These are phyloP conservation scores for Leishmania aethiopica DNA, from an alignment of 208 protist species.

Conservation along the genomic window DNA sequence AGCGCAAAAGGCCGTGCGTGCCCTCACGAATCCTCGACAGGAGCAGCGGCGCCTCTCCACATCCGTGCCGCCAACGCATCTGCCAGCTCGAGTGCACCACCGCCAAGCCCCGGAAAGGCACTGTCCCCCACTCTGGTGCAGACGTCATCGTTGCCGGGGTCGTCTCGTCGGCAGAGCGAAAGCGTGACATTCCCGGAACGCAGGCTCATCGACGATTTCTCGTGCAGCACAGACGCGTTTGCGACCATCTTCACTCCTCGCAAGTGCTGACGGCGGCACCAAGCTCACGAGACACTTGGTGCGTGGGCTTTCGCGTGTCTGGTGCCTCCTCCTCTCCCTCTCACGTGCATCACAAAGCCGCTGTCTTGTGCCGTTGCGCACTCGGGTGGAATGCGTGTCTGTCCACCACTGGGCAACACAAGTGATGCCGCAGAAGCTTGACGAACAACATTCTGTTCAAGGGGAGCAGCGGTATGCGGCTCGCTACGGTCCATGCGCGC, in stretches of 20 bases:
- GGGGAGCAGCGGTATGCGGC: no score
- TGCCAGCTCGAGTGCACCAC: background rate
- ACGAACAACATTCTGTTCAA: background rate
- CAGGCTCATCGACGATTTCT: slow-evolving; percentile 7
- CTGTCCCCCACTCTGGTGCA: no score
- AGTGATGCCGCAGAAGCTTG: background rate
- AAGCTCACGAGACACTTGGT: background rate
- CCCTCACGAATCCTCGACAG: background rate
- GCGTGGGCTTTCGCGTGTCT: background rate
- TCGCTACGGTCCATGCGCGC: background rate
- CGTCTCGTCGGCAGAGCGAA: background rate
- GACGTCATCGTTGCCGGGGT: background rate
- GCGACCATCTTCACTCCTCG: slow-evolving; percentile 1
- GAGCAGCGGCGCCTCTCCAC: background rate
- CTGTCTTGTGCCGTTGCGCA: background rate
- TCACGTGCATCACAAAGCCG: background rate
- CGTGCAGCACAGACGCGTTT: slow-evolving; percentile 21
- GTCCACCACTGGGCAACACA: background rate
- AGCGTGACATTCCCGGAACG: background rate
- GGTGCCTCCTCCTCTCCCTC: background rate
- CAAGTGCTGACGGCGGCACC: background rate
- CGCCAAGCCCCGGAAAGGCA: background rate
- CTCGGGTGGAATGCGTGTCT: background rate
- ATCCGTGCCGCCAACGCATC: background rate
- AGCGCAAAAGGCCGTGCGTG: background rate